Conservation (phyloP, 2,329 filamentous ascomycete species). For the Phaeosphaeria sp. region DNA sequence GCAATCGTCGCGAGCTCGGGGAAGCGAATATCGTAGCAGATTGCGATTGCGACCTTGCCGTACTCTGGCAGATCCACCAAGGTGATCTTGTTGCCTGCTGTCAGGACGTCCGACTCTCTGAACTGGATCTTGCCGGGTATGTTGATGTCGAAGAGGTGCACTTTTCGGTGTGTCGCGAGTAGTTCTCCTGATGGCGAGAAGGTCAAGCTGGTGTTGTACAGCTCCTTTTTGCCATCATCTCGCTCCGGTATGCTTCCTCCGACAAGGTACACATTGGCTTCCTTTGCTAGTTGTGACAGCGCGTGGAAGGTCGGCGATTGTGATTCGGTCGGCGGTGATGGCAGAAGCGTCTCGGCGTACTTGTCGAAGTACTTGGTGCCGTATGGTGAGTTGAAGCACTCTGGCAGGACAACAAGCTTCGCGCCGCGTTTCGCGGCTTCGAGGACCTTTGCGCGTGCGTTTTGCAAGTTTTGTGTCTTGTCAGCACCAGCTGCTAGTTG, state of each 20-base stretch:
- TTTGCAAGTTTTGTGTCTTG: conserved; percentile 82
- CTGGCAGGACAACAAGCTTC: conserved; percentile 87
- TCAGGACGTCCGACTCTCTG: conserved; percentile 86
- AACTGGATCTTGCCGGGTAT: conserved; percentile 96
- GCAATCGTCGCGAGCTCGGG: conserved; percentile 92
- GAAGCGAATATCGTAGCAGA: conserved; percentile 98
- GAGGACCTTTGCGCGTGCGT: conserved; percentile 81
- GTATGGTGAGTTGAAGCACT: conserved; percentile 99
- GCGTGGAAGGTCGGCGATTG: conserved; percentile 87
- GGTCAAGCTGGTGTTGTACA: conserved; percentile 90
- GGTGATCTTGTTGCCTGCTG: conserved; percentile 83
- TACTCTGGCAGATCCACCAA: conserved; percentile 87
- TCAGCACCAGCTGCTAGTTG: conserved; percentile 67
- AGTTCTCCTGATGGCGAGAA: conserved; percentile 81
- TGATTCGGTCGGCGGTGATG: conserved; percentile 72
- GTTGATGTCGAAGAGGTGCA: conserved; percentile 96
- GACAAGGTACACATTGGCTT: conserved; percentile 80
- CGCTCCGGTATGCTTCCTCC: conserved; percentile 93
- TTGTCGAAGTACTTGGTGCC: conserved; percentile 88
- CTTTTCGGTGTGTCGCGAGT: conserved; percentile 88
- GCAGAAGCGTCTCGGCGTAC: conserved; percentile 88
- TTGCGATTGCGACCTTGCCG: conserved; percentile 84
- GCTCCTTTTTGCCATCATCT: conserved; percentile 65
- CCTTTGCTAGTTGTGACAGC: conserved; percentile 77
- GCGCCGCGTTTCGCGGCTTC: conserved; percentile 79